phyloP scores from a whole-genome alignment of 495 filamentous ascomycete species.

The Tirmania nivea region DNA sequence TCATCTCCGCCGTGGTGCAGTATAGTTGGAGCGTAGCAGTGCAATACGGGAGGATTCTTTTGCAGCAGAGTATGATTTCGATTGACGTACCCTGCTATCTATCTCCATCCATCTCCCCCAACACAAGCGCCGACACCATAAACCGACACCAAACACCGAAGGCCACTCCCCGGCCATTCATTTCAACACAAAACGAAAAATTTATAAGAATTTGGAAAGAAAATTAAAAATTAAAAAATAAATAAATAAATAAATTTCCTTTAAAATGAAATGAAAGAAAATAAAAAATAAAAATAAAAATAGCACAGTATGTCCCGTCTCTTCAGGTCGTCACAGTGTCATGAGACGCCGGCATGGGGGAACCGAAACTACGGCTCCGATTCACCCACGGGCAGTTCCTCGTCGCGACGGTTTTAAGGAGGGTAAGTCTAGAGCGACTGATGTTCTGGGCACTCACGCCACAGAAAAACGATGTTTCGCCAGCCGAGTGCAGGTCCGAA shows the following conservation, averaged over 20 bases:
- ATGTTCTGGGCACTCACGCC: conserved; percentile 58
- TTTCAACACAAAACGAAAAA: not conserved
- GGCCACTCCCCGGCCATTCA: no score
- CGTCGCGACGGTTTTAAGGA: conserved; percentile 98
- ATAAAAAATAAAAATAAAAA: not conserved
- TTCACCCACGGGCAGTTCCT: conserved; percentile 26
- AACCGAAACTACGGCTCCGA: conserved; percentile 24
- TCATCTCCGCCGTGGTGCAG: not conserved
- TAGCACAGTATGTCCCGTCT: conserved; percentile 37
- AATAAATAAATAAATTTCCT: not conserved
- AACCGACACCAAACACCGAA: no score
- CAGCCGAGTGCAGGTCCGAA: conserved; percentile 54
- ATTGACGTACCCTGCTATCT: no score
- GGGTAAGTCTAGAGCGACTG: conserved; percentile 29
- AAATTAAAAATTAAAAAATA: not conserved
- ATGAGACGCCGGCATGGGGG: conserved; percentile 45
- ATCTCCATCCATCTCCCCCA: no score
- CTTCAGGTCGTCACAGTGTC: conserved; percentile 97
- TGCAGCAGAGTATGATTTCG: not conserved
- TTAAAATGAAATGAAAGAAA: not conserved
- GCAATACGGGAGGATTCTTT: conserved; percentile 4
- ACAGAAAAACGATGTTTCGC: conserved; percentile 43
- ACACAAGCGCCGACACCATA: no score
- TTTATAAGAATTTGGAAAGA: no score
- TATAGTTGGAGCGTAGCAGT: no score